Base-by-base conservation (phyloP, 257 asterid species). In the Solanum chmielewskii region DNA sequence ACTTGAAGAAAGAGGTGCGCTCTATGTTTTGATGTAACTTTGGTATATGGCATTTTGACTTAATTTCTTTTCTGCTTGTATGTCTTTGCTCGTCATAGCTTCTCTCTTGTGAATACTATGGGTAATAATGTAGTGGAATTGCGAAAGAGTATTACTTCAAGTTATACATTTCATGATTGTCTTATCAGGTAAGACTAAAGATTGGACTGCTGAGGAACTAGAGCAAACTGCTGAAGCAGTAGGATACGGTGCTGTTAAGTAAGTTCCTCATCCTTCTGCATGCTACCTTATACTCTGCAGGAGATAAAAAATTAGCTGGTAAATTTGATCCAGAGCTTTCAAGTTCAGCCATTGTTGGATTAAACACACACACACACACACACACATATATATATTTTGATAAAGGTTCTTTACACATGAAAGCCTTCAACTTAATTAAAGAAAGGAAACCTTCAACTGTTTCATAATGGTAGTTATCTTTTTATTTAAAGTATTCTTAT, bases 221-320 rank as follows among this genome's bases (percentile, higher is more conserved):
- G 98, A 97, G 69, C 83, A 91, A 90, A 96, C 95, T 91, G 98
- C 99, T 49, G 99, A 97, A 91, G 99, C 99, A 33, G 92, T 97
- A 80, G 99, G 99, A 92, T 97, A 97, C 89, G 98, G 99, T 41
- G 99, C 99, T 89, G 94, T 97, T 44, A 94, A 97, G 99, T 95
- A 89, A 91, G 96, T 86, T 82, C 74, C 87, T 87, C 85, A 31
- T 74, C 52, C 64, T 83, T 29, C 16, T 75, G 49, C 84, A 73
- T 29, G 59, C 86, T 49, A 8, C 20, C 27, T 27, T 15, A 16
- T 76, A 27, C 11, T 7, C 21, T 27, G 42, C 83, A 5, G 20
- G 56, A 75, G 83, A 75, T 4, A 0, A 11, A 20, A 75, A 25
- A 75, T 73, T 29, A 73, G 15, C 80, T 3, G n/a, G 16, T n/a